phyloP scores from a whole-genome alignment of 208 protist genomes.

The Trypanosomatidae sp. region DNA sequence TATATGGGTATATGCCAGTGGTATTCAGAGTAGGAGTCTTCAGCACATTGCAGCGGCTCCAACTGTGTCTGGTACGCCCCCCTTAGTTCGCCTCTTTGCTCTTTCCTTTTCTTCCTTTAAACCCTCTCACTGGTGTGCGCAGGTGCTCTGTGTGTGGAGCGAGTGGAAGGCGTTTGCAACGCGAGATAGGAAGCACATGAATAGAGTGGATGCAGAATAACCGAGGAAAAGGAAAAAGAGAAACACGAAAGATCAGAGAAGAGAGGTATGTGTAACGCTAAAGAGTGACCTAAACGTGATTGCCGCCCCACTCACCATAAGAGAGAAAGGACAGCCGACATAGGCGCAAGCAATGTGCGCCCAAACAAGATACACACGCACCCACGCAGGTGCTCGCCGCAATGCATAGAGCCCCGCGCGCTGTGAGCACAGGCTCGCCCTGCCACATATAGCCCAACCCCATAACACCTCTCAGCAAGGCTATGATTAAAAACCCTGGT shows the following conservation, averaged over 20 bases:
- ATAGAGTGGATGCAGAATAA: neutral
- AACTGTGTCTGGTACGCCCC: neutral
- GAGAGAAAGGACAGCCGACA: neutral
- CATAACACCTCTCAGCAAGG: neutral
- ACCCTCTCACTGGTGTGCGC: neutral
- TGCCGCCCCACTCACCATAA: neutral
- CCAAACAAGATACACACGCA: neutral
- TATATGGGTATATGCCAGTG: conserved; percentile 3
- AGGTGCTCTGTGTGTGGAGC: neutral
- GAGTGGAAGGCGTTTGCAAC: neutral
- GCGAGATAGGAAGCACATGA: neutral
- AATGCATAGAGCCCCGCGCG: neutral
- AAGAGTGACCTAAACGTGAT: neutral
- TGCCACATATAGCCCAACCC: too few species aligned
- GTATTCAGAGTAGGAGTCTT: neutral
- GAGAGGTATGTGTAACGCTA: neutral
- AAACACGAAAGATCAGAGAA: neutral
- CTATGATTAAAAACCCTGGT: neutral
- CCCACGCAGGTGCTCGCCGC: neutral
- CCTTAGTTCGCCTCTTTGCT: neutral
- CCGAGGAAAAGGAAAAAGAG: neutral
- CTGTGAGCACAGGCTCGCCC: neutral
- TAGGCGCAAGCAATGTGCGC: neutral
- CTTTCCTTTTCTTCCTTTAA: too few species aligned
- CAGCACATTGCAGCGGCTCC: neutral